Percentiles rank a stretch among this genome's conserved stretches.
Conservation (phyloP, 2,329 filamentous ascomycete species). For the Exophiala sp. region DNA sequence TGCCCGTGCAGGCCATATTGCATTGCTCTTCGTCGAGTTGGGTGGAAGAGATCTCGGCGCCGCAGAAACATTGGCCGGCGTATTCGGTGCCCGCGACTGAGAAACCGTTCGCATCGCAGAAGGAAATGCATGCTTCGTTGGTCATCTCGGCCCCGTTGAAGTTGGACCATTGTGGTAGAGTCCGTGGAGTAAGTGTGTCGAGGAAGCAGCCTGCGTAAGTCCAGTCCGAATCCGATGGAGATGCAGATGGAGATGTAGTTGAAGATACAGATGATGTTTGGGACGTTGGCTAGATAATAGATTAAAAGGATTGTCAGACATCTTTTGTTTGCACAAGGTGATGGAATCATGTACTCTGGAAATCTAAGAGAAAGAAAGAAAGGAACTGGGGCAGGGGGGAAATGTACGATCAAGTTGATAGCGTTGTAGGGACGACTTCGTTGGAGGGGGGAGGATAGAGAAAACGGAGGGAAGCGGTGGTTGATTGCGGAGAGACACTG, state of each 20-base stretch:
- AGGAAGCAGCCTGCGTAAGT: slow-evolving; percentile 39
- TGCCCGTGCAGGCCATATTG: slow-evolving; percentile 35
- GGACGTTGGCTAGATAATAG: neutral
- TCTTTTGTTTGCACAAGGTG: too few species aligned
- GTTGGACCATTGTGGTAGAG: slow-evolving; percentile 40
- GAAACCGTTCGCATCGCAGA: slow-evolving; percentile 45
- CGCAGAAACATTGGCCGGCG: slow-evolving; percentile 47
- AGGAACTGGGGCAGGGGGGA: neutral
- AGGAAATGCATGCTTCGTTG: slow-evolving; percentile 45
- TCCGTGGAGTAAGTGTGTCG: slow-evolving; percentile 36
- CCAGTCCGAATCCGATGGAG: slow-evolving; percentile 19
- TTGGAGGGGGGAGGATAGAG: slow-evolving; percentile 1
- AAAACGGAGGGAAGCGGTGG: neutral
- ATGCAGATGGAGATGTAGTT: too few species aligned
- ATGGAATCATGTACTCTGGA: too few species aligned
- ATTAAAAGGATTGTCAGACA: neutral
- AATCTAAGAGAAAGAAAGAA: neutral
- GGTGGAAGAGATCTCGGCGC: slow-evolving; percentile 29
- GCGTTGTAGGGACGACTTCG: neutral
- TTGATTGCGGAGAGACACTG: neutral
- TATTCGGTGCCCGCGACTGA: slow-evolving; percentile 48
- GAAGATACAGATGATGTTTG: neutral
- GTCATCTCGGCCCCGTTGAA: slow-evolving; percentile 38
- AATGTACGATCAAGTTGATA: neutral
- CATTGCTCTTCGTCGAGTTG: slow-evolving; percentile 23